Evolutionary conservation across 768 basidiomycete genomes (phyloP).

Genomic region (Boletus bicolor): DNA sequence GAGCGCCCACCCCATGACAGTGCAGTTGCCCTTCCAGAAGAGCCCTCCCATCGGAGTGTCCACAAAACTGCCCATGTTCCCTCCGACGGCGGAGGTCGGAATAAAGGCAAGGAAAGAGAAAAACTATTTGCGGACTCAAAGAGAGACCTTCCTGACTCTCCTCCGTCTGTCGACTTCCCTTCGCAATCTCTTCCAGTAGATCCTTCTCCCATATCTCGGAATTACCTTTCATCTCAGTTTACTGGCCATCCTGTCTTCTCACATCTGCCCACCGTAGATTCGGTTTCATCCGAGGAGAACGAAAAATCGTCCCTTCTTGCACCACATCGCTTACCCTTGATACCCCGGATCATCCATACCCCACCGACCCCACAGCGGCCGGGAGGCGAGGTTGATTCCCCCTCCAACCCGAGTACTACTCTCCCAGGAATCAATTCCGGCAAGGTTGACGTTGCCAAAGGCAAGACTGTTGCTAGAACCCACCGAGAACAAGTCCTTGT

Average conservation of each 20-base stretch:
- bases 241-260: constrained; percentile 3
- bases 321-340: constrained; percentile 21
- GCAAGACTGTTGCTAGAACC: constrained; percentile 15
- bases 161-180: constrained; percentile 13
- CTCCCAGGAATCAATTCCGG: constrained; percentile 10
- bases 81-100: constrained; percentile 14
- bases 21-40: constrained; percentile 32
- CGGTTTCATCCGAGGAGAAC: constrained; percentile 24
- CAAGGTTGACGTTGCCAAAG: constrained; percentile 8
- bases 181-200: constrained; percentile 24
- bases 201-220: constrained; percentile 15
- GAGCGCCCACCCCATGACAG: constrained; percentile 33
- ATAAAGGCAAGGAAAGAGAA: constrained; percentile 31
- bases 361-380: constrained; percentile 35
- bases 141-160: constrained; percentile 6
- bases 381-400: constrained; percentile 13
- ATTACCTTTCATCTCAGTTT: constrained; percentile 10
- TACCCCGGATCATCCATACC: constrained; percentile 36
- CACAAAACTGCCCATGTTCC: constrained; percentile 11
- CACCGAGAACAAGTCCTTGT: constrained; percentile 29
- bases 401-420: neutral
- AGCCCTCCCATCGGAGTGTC: constrained; percentile 9
- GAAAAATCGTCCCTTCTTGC: constrained; percentile 29
- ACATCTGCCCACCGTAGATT: constrained; percentile 28
- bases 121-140: neutral